These are phyloP conservation scores for Puya raimondii DNA, from an alignment of 176 grass and related monocot genomes.

Conservation along the genomic window DNA sequence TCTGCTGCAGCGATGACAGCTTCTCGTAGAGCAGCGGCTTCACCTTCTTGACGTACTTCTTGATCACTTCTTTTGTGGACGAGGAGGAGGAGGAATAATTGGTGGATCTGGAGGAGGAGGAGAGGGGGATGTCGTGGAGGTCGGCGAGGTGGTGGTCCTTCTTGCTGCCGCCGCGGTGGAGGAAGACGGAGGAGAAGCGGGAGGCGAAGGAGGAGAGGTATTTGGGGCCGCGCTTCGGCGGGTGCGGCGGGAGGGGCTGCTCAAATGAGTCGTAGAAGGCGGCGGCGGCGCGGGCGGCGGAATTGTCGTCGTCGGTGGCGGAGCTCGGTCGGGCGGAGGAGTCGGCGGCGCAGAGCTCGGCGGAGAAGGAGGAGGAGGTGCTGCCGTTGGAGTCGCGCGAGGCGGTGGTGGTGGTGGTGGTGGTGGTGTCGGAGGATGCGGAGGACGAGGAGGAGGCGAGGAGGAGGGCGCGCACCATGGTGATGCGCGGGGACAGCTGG, in stretches of 20 bases:
- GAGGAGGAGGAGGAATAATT: constrained; percentile 13
- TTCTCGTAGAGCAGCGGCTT: constrained; percentile 90
- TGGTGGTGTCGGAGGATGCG: constrained; percentile 44
- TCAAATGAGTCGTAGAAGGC: neutral
- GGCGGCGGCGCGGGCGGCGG: neutral
- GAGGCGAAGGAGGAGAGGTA: constrained; percentile 71
- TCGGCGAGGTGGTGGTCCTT: neutral
- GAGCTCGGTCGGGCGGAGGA: constrained; percentile 90
- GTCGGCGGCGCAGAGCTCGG: constrained; percentile 32
- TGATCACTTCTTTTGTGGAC: constrained; percentile 83
- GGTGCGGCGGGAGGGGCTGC: neutral
- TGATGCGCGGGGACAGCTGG: constrained; percentile 87
- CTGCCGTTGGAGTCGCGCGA: constrained; percentile 46
- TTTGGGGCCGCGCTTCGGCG: constrained; percentile 27
- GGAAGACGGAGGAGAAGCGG: constrained; percentile 95
- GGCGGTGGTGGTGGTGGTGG: constrained; percentile 42
- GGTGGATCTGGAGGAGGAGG: neutral
- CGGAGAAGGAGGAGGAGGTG: constrained; percentile 45
- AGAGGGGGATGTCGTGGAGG: neutral
- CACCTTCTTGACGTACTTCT: constrained; percentile 96
- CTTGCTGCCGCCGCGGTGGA: constrained; percentile 53
- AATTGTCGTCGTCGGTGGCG: constrained; percentile 71
- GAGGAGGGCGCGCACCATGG: constrained; percentile 93
- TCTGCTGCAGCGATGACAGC: constrained; percentile 57
- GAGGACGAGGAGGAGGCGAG: constrained; percentile 65